Conservation (phyloP, 192 early-diverging fungal genomes). For the Podila epicladia region DNA sequence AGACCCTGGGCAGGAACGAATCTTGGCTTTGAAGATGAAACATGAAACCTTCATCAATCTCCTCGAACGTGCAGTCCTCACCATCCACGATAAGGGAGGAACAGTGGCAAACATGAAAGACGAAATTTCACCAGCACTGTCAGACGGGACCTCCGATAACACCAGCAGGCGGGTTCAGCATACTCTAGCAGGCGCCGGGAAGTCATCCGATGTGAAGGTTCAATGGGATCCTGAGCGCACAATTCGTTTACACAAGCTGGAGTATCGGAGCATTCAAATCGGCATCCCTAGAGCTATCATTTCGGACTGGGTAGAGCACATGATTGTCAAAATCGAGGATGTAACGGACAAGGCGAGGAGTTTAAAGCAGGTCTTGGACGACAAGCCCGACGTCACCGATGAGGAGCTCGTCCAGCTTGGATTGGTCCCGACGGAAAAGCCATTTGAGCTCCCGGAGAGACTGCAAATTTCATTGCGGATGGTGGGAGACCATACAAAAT, state of each 20-base stretch:
- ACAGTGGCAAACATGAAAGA: constrained; percentile 27
- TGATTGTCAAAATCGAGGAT: constrained; percentile 54
- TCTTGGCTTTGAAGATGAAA: constrained; percentile 15
- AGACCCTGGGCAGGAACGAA: constrained; percentile 46
- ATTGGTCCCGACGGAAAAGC: constrained; percentile 16
- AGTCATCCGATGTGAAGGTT: constrained; percentile 45
- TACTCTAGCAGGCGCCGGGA: constrained; percentile 3
- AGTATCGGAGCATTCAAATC: constrained; percentile 55
- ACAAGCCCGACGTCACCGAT: constrained; percentile 19
- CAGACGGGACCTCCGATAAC: constrained; percentile 21
- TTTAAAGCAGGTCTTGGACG: constrained; percentile 17
- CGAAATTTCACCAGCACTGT: constrained; percentile 22
- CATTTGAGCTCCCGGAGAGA: constrained; percentile 18
- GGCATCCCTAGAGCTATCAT: constrained; percentile 38
- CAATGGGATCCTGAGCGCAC: constrained; percentile 63
- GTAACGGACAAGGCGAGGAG: constrained; percentile 45
- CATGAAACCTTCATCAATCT: constrained; percentile 17
- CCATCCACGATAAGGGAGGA: constrained; percentile 36
- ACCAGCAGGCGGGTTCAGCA: constrained; percentile 9
- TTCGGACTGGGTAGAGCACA: constrained; percentile 26
- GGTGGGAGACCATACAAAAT: constrained; percentile 15
- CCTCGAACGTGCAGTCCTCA: constrained; percentile 7
- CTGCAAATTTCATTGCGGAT: constrained; percentile 17
- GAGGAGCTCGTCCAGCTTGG: constrained; percentile 21
- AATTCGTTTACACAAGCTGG: constrained; percentile 26